Evolutionary conservation across 2,329 filamentous ascomycete species (phyloP).

Genomic region (Calonectria leucothoes): DNA sequence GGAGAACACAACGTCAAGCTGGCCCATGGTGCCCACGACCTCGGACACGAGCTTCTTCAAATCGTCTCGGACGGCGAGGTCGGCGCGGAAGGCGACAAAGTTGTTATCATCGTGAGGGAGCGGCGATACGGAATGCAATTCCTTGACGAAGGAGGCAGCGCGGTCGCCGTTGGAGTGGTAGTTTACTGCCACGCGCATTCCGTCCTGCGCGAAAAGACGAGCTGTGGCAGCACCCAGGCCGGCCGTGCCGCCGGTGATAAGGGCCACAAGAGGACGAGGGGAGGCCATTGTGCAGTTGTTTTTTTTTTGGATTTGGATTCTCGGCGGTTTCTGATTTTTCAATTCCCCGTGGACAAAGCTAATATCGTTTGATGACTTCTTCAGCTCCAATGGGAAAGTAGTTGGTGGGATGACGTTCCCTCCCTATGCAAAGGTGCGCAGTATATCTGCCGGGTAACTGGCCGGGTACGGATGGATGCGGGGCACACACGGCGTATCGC

Average conservation of each 20-base stretch:
- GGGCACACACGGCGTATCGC: neutral
- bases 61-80: constrained; percentile 70
- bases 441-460: neutral
- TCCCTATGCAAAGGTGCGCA: neutral
- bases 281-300: neutral
- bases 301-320: neutral
- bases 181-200: constrained; percentile 79
- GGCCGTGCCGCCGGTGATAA: constrained; percentile 67
- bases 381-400: neutral
- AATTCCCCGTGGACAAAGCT: neutral
- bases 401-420: neutral
- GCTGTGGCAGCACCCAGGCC: constrained; percentile 78
- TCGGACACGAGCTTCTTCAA: constrained; percentile 70
- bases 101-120: constrained; percentile 34
- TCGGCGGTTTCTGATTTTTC: neutral
- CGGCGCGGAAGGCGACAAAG: constrained; percentile 71
- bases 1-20: constrained; percentile 81
- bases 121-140: constrained; percentile 62
- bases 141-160: constrained; percentile 68
- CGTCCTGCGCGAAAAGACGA: constrained; percentile 74
- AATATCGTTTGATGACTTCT: neutral
- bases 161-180: constrained; percentile 72
- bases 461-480: constrained; percentile 1
- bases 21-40: constrained; percentile 66
- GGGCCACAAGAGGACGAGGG: constrained; percentile 46